phyloP scores from a whole-genome alignment of 352 stramenopile species.

The Phytophthora agathidicida region DNA sequence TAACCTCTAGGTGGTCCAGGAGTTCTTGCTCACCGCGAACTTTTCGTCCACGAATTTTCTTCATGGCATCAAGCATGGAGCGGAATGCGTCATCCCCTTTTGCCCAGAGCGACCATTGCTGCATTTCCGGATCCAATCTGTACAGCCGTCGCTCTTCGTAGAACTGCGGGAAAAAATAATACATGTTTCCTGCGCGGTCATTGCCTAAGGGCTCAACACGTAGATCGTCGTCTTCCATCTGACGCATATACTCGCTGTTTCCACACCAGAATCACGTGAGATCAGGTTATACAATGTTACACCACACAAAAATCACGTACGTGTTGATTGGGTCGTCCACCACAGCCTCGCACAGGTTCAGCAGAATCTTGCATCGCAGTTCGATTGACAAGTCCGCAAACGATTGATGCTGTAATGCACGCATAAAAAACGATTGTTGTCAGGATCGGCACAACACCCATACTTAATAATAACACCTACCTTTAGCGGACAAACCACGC shows the following conservation, averaged over 20 bases:
- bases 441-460: constrained; percentile 2
- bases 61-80: constrained; percentile 62
- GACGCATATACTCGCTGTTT: constrained; percentile 78
- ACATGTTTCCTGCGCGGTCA: constrained; percentile 76
- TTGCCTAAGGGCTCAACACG: constrained; percentile 75
- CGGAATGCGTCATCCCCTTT: constrained; percentile 75
- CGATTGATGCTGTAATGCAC: constrained; percentile 62
- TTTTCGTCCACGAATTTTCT: constrained; percentile 66
- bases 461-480: constrained; percentile 20
- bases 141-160: constrained; percentile 86
- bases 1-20: constrained; percentile 78
- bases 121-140: constrained; percentile 49
- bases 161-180: constrained; percentile 89
- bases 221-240: constrained; percentile 90
- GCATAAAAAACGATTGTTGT: background rate
- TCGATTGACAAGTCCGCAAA: constrained; percentile 75
- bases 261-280: constrained; percentile 1
- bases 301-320: constrained; percentile 38
- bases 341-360: constrained; percentile 84
- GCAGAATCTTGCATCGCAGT: constrained; percentile 79
- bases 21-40: constrained; percentile 76
- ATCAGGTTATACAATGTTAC: too few species aligned
- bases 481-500: constrained; percentile 62
- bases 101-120: constrained; percentile 76
- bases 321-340: constrained; percentile 80